Evolutionary conservation across 2,329 filamentous ascomycete species (phyloP).

Genomic region (Coleophoma crateriformis): DNA sequence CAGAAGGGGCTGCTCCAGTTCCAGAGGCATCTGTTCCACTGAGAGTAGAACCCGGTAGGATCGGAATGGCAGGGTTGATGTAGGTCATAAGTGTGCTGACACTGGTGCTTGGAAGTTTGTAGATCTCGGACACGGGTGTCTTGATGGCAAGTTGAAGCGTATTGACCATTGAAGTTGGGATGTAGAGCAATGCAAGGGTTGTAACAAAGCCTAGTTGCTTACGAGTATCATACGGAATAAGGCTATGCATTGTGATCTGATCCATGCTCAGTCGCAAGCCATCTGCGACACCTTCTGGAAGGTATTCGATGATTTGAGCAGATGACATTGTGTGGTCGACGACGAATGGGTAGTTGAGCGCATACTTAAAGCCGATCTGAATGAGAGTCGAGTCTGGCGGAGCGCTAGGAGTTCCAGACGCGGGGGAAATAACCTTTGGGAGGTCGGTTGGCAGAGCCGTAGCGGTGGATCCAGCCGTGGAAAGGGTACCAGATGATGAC

Average conservation of each 20-base stretch:
- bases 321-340: conserved; percentile 65
- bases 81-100: conserved; percentile 68
- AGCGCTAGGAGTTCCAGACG: conserved; percentile 8
- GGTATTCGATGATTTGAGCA: conserved; percentile 75
- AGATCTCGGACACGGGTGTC: conserved; percentile 67
- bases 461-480: conserved; percentile 16
- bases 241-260: conserved; percentile 61
- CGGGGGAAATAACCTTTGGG: conserved; percentile 23
- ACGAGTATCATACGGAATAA: conserved; percentile 73
- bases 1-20: conserved; percentile 32
- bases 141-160: conserved; percentile 64
- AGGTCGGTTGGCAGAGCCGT: conserved; percentile 13
- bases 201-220: conserved; percentile 70
- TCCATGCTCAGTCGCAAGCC: conserved; percentile 42
- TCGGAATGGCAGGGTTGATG: conserved; percentile 73
- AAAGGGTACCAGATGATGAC: conserved; percentile 10
- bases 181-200: conserved; percentile 71
- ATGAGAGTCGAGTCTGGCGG: conserved; percentile 61
- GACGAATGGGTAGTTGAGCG: conserved; percentile 81
- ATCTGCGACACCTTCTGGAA: conserved; percentile 56
- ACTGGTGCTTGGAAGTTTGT: conserved; percentile 62
- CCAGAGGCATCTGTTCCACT: conserved; percentile 22
- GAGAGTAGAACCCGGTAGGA: conserved; percentile 35
- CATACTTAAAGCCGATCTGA: conserved; percentile 78
- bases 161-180: conserved; percentile 65